Conservation (phyloP, 2,329 filamentous ascomycete species). For the Myriosclerotinia scirpicola region DNA sequence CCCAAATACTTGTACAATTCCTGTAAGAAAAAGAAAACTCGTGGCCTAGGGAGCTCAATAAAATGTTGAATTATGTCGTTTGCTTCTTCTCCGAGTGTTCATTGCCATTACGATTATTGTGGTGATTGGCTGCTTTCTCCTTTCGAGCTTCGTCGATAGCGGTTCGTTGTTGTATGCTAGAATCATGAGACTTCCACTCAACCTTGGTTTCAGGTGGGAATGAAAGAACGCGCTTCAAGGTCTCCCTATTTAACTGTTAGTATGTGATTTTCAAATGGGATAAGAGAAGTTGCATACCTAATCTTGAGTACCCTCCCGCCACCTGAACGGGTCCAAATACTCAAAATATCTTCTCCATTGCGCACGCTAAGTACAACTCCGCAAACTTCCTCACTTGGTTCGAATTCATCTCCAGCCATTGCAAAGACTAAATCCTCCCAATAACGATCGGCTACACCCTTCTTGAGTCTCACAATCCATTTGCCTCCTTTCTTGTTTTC, state of each 20-base stretch:
- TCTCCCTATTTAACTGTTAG: constrained; percentile 62
- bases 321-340: constrained; percentile 94
- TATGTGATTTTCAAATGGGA: constrained; percentile 22
- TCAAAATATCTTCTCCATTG: constrained; percentile 94
- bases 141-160: constrained; percentile 89
- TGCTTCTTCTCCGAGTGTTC: constrained; percentile 33
- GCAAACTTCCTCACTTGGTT: constrained; percentile 88
- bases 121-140: constrained; percentile 64
- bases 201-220: constrained; percentile 88
- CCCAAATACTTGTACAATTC: constrained; percentile 39
- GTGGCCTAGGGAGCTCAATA: constrained; percentile 27
- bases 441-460: constrained; percentile 92
- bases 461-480: constrained; percentile 96
- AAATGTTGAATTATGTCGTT: constrained; percentile 28
- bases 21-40: constrained; percentile 29
- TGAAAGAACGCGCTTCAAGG: constrained; percentile 83
- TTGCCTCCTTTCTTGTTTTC: constrained; percentile 96
- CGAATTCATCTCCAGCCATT: constrained; percentile 91
- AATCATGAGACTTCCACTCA: constrained; percentile 94
- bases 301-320: constrained; percentile 95
- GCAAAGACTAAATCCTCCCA: constrained; percentile 94
- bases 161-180: constrained; percentile 88
- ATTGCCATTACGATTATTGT: constrained; percentile 26
- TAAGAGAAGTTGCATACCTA: constrained; percentile 57
- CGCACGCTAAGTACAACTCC: constrained; percentile 92